Base-by-base conservation (phyloP, 179 eudicot species). In the Camellia oleifera region DNA sequence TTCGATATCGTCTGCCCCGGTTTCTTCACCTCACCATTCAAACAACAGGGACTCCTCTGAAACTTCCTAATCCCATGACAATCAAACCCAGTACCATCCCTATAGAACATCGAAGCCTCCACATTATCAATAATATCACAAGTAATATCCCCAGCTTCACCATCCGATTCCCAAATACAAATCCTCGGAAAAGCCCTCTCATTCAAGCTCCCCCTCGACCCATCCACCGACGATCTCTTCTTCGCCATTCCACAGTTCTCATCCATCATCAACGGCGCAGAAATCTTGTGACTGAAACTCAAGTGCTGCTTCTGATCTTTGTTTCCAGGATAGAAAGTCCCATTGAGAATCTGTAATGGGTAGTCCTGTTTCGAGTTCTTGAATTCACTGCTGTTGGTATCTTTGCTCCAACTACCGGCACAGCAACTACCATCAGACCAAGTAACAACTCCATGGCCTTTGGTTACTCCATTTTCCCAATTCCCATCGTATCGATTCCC, bases 81-180 rank as follows among this genome's bases (percentile, higher is more conserved):
- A 86, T 84, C 91, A 40, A 90, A 83, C 70, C 85, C 75, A 67
- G 56, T 45, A 11, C 88, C 89, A 81, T 92, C 90, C 14, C 88
- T 88, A 64, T 92, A 90, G 50, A 94, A 85, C 95, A 90, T 82
- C 0, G 93, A 85, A 15, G 93, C 99, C 74, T 89, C 97, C 56
- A 90, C 90, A 90, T 87, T 90, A 86, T 94, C 97, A 67, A 96
- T 75, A n/a, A 96, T 96, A 81, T 96, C 99, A 78, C 98, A 96
- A 10, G 99, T 96, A 7, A 96, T 94, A 86, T 96, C 99, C 18
- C 99, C 99, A 0, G 94, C 96, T 74, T 94, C 99, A 0, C 97
- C 98, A 15, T 96, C 97, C 64, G 94, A 90, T 10, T 96, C 99
- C 99, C 98, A 96, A 7, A 96, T 90, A 78, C 98, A 96, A 75